These are phyloP conservation scores for Cornus florida DNA, from an alignment of 148 eudicot species.

Conservation along the genomic window DNA sequence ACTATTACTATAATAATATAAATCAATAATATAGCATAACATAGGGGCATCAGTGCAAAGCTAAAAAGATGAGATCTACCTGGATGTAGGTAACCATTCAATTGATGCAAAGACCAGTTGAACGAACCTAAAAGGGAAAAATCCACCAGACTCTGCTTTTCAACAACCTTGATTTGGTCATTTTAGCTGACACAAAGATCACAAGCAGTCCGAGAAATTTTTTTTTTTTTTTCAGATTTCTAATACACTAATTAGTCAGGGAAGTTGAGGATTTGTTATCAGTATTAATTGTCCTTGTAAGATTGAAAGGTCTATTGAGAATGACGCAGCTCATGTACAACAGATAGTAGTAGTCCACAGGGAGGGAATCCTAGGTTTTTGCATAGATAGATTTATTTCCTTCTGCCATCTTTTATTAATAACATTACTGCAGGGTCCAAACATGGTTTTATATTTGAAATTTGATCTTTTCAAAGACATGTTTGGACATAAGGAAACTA, in stretches of 20 bases:
- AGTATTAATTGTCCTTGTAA: neutral
- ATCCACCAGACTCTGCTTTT: neutral
- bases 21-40: no score
- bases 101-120: neutral
- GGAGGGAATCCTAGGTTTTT: constrained; percentile 18
- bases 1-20: no score
- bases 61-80: no score
- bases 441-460: no score
- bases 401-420: neutral
- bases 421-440: neutral
- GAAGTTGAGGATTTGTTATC: neutral
- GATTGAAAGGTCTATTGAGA: constrained; percentile 1
- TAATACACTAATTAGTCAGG: no score
- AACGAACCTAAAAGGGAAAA: neutral
- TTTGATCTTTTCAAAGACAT: no score
- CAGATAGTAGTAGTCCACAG: neutral
- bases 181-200: constrained; percentile 3
- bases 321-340: neutral
- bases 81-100: neutral
- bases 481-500: no score
- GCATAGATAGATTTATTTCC: no score
- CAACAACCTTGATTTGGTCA: constrained; percentile 6
- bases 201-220: neutral
- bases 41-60: no score
- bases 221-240: no score